These are phyloP conservation scores for Daldinia eschscholtzii DNA, from an alignment of 2,329 filamentous ascomycete species.

Conservation along the genomic window DNA sequence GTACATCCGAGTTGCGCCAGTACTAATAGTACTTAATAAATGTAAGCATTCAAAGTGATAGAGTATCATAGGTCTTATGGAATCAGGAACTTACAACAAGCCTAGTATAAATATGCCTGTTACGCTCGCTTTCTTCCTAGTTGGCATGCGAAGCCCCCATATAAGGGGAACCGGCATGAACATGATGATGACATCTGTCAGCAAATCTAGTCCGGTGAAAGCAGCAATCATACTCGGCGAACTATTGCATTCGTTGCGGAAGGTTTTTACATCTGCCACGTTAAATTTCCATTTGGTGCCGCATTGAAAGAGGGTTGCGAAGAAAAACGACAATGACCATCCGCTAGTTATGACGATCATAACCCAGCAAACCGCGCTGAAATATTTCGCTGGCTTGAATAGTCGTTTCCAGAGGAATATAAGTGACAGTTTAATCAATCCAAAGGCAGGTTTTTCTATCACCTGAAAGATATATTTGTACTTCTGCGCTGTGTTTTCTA, in stretches of 20 bases:
- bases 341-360: neutral
- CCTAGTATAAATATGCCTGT: neutral
- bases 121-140: neutral
- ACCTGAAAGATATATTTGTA: neutral
- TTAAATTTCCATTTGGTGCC: neutral
- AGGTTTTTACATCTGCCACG: neutral
- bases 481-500: neutral
- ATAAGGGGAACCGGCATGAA: neutral
- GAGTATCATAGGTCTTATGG: too few species aligned
- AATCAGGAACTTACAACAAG: neutral
- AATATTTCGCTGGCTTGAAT: neutral
- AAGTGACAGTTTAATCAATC: neutral
- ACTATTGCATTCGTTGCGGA: neutral
- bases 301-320: neutral
- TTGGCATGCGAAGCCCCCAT: neutral
- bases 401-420: neutral
- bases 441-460: neutral
- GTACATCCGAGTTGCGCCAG: neutral
- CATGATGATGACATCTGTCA: neutral
- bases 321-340: neutral
- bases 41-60: too few species aligned
- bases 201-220: neutral
- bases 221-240: neutral
- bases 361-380: neutral
- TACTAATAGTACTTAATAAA: neutral